Conservation (phyloP, 2,329 filamentous ascomycete species). For the Fusarium phyllophilum region DNA sequence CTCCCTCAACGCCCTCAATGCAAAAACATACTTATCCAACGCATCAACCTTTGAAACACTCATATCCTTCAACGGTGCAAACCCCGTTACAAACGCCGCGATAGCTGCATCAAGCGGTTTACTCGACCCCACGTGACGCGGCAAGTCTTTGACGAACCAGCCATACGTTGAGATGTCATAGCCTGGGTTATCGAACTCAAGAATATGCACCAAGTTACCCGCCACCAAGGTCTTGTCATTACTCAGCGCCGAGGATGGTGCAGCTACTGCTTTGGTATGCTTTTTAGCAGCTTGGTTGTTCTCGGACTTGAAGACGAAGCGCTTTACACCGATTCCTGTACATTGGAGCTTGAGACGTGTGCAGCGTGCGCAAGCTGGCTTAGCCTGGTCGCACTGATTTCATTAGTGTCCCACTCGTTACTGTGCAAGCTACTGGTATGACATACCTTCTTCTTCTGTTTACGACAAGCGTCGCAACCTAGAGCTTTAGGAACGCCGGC, state of each 20-base stretch:
- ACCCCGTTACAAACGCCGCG: not conserved
- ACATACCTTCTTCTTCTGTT: constrained; percentile 19
- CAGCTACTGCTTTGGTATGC: fast-evolving
- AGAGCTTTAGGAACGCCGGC: constrained; percentile 5
- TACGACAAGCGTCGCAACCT: constrained; percentile 11
- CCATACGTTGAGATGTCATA: constrained; percentile 18
- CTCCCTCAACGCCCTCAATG: not conserved
- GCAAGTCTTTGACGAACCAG: constrained; percentile 6
- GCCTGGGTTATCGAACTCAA: not conserved
- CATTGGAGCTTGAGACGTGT: constrained; percentile 1
- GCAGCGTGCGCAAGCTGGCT: constrained; percentile 13
- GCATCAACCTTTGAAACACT: not conserved
- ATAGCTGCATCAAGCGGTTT: constrained; percentile 12
- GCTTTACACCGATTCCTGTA: not conserved
- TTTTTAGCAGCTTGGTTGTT: not conserved
- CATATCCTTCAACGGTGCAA: not conserved
- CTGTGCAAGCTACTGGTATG: no score
- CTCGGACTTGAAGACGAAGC: constrained; percentile 2
- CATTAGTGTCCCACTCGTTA: no score
- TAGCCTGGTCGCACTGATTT: constrained; percentile 23
- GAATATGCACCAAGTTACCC: not conserved
- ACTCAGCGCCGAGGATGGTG: not conserved
- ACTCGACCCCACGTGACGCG: not conserved
- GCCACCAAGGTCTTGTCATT: not conserved
- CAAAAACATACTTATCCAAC: constrained; percentile 1